These are phyloP conservation scores for Xerophyta viscosa DNA, from an alignment of 106 monocot genomes.

Conservation along the genomic window DNA sequence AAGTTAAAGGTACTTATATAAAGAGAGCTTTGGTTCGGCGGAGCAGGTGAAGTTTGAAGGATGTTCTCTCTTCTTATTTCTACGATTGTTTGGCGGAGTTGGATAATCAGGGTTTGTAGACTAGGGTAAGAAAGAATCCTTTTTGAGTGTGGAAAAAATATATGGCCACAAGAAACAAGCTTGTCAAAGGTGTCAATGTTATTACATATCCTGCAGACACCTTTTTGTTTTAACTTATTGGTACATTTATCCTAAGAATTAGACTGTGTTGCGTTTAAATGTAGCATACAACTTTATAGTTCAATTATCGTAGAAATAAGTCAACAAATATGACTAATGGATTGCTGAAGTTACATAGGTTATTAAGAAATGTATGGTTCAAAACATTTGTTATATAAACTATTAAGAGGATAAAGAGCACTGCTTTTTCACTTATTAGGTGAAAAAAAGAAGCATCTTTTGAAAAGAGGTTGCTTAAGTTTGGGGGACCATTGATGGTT, in stretches of 20 bases:
- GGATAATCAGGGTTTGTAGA: not conserved
- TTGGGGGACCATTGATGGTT: not conserved
- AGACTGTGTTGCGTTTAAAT: no score
- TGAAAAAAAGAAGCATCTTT: constrained; percentile 30
- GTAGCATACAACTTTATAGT: not conserved
- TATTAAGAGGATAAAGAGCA: constrained; percentile 1
- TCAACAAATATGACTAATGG: no score
- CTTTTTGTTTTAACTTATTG: no score
- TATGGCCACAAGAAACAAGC: not conserved
- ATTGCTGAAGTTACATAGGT: no score
- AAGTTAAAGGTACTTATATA: no score
- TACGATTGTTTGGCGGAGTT: constrained; percentile 8
- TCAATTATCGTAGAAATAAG: no score
- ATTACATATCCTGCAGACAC: no score
- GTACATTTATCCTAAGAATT: no score
- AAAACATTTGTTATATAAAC: constrained; percentile 13
- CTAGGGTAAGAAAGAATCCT: constrained; percentile 3
- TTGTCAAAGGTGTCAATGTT: constrained; percentile 2
- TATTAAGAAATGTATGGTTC: constrained; percentile 7
- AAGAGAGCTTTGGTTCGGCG: no score
- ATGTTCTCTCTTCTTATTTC: not conserved
- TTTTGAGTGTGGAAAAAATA: constrained; percentile 16
- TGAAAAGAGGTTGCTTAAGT: constrained; percentile 24
- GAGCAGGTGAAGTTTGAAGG: not conserved
- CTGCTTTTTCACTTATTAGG: not conserved